Evolutionary conservation across 225 moss, liverwort and hornwort species (phyloP).

Genomic region (Pseudoscleropodium purum): DNA sequence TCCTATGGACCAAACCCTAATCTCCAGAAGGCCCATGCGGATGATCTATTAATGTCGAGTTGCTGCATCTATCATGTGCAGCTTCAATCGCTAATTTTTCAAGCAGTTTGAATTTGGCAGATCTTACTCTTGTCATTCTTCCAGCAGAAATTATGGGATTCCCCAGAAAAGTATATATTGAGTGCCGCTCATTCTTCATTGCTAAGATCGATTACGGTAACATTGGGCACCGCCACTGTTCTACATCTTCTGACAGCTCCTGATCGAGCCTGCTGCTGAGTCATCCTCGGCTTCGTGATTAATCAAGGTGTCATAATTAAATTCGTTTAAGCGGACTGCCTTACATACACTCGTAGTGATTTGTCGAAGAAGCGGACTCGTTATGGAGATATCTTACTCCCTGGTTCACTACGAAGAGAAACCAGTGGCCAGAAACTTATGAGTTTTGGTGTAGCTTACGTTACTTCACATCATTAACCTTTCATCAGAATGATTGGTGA

Average conservation of each 20-base stretch:
- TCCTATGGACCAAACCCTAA: conserved; percentile 5
- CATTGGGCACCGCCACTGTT: background rate
- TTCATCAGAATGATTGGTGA: background rate
- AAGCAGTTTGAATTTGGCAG: background rate
- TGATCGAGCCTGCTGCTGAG: background rate
- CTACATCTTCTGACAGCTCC: background rate
- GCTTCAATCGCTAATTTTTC: conserved; percentile 3
- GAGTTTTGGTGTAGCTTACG: background rate
- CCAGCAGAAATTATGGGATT: background rate
- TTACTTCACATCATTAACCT: background rate
- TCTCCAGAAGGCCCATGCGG: background rate
- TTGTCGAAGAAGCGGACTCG: background rate
- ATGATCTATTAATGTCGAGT: background rate
- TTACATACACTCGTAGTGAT: background rate
- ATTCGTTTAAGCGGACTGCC: background rate
- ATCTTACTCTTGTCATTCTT: conserved; percentile 15
- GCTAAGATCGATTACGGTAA: conserved; percentile 2
- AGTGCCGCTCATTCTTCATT: conserved; percentile 35
- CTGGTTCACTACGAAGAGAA: background rate
- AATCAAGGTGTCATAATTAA: background rate
- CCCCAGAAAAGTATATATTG: conserved; percentile 27
- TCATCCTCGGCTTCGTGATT: background rate
- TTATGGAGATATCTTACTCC: background rate
- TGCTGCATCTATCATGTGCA: background rate
- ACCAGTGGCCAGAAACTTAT: background rate